Conservation (phyloP, 176 grass and related monocot genomes). For the Cenchrus purpureus region DNA sequence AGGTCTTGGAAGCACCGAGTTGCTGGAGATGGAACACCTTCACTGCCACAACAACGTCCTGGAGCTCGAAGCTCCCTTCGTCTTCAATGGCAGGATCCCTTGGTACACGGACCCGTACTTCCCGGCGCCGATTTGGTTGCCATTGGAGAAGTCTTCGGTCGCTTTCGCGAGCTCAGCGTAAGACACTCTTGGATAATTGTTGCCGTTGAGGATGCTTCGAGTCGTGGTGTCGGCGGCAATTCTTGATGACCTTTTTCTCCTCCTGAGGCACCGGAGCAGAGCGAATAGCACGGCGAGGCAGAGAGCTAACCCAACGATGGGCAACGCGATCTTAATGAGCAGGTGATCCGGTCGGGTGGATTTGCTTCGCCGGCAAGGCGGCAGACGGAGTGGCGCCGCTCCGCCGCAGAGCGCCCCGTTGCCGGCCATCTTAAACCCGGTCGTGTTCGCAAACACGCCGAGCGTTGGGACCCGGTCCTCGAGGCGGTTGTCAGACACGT, state of each 20-base stretch:
- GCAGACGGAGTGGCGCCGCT: background rate
- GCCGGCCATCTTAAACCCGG: too few relatives aligned
- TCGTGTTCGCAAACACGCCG: too few relatives aligned
- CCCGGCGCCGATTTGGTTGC: slow-evolving; percentile 49
- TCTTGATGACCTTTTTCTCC: background rate
- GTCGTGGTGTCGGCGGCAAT: background rate
- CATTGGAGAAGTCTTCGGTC: slow-evolving; percentile 26
- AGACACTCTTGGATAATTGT: slow-evolving; percentile 3
- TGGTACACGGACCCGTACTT: slow-evolving; percentile 56
- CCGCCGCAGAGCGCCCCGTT: slow-evolving; percentile 31
- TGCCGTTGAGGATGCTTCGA: background rate
- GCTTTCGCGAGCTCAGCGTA: slow-evolving; percentile 44
- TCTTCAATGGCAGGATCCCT: slow-evolving; percentile 10
- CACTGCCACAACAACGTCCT: slow-evolving; percentile 9
- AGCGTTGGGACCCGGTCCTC: slow-evolving; percentile 22
- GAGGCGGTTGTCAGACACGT: slow-evolving; percentile 52
- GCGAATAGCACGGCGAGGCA: background rate
- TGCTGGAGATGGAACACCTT: slow-evolving; percentile 56
- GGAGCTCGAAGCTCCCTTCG: background rate
- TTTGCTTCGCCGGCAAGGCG: background rate
- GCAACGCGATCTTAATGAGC: background rate
- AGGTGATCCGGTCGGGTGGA: background rate
- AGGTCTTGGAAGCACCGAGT: slow-evolving; percentile 43
- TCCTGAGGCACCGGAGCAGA: background rate
- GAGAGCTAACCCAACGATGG: background rate